These are phyloP conservation scores for Gliomastix tumulicola DNA, from an alignment of 2,329 filamentous ascomycete species.

Conservation along the genomic window DNA sequence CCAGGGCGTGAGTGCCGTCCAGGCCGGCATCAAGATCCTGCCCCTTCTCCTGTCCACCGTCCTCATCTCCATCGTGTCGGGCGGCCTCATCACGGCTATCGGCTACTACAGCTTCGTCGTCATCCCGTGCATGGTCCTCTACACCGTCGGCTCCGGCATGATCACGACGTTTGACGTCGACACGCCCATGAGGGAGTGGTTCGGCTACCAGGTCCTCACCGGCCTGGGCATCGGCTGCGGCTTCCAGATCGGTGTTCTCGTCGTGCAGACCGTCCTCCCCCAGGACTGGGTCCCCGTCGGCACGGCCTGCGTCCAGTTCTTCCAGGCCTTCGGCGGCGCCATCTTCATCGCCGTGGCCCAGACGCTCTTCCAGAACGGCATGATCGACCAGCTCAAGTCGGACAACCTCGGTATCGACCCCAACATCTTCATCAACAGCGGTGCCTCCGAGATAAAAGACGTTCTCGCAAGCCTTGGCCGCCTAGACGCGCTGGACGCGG, in stretches of 20 bases:
- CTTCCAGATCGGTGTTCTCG: conserved; percentile 39
- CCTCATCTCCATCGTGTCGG: conserved; percentile 35
- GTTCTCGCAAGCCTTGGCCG: conserved; percentile 34
- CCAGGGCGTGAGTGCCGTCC: conserved; percentile 25
- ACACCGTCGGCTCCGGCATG: conserved; percentile 42
- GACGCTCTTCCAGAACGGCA: conserved; percentile 10
- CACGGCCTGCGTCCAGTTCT: conserved; percentile 15
- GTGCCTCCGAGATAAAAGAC: conserved; percentile 30
- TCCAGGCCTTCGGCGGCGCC: conserved; percentile 35
- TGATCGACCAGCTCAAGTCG: conserved; percentile 7
- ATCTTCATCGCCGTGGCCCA: conserved; percentile 9
- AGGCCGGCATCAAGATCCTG: conserved; percentile 10
- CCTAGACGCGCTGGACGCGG: conserved; percentile 30
- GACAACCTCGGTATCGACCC: conserved; percentile 20
- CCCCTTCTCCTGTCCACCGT: conserved; percentile 15
- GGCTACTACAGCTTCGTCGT: conserved; percentile 25
- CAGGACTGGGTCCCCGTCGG: conserved; percentile 6
- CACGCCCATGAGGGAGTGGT: conserved; percentile 42
- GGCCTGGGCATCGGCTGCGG: conserved; percentile 45
- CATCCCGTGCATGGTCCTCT: conserved; percentile 31
- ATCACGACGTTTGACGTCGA: conserved; percentile 43
- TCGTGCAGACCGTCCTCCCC: conserved; percentile 42
- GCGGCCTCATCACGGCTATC: conserved; percentile 23
- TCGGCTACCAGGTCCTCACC: conserved; percentile 49
- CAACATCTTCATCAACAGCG: conserved; percentile 23